These are phyloP conservation scores for Aspergillus oerlinghausenensis DNA, from an alignment of 2,329 filamentous ascomycete species.

Conservation along the genomic window DNA sequence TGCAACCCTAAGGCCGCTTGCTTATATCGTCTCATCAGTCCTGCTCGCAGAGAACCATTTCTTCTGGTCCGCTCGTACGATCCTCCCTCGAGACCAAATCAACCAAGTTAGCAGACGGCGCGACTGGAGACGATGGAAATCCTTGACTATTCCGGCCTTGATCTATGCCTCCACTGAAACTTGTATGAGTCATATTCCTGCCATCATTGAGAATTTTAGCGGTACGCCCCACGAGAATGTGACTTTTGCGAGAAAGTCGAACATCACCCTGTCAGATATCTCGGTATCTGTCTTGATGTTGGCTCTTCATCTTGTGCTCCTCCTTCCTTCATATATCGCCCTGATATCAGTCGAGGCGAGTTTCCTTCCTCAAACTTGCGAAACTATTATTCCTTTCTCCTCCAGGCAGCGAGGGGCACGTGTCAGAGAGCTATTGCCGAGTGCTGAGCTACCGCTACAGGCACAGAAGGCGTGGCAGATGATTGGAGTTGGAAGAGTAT, in stretches of 20 bases:
- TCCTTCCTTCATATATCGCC: constrained; percentile 1
- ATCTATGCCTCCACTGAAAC: not conserved
- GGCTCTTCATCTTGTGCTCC: not conserved
- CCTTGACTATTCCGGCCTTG: not conserved
- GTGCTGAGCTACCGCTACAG: not conserved
- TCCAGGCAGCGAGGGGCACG: not conserved
- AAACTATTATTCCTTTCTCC: not conserved
- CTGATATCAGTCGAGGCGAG: constrained; percentile 1
- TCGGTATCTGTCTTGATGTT: constrained; percentile 1
- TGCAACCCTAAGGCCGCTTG: not conserved
- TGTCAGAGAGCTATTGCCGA: not conserved
- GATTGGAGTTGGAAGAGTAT: not conserved
- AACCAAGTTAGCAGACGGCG: not conserved
- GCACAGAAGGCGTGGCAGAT: not conserved
- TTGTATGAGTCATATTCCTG: not conserved
- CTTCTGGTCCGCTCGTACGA: not conserved
- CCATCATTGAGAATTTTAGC: not conserved
- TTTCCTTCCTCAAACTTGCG: not conserved
- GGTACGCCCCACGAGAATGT: not conserved
- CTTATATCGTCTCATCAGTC: not conserved
- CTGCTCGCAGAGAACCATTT: constrained; percentile 4
- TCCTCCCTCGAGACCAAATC: not conserved
- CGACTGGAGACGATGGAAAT: not conserved
- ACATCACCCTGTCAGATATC: constrained; percentile 1
- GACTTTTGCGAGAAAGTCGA: not conserved